Evolutionary conservation across 2,329 filamentous ascomycete species (phyloP).

Genomic region (Beauveria scarabaeidicola): DNA sequence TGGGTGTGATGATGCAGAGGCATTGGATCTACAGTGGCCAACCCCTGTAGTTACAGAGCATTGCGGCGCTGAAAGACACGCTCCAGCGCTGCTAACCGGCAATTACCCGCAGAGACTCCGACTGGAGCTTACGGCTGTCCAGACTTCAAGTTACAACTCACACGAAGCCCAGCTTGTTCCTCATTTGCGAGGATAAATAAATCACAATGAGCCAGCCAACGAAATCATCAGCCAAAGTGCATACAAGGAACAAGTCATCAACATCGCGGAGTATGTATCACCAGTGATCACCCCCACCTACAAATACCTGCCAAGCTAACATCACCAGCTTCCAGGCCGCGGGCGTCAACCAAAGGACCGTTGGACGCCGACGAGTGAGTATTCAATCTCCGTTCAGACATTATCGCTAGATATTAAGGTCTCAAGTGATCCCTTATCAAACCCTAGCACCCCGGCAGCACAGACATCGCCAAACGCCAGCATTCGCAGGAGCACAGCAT

Average conservation of each 20-base stretch:
- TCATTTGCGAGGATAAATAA: not conserved
- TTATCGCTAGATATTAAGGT: constrained; percentile 2
- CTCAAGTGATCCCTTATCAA: constrained; percentile 21
- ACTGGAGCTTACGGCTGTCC: not conserved
- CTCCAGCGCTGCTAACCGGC: not conserved
- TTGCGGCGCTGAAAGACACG: not conserved
- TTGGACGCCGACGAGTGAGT: constrained; percentile 68
- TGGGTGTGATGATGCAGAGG: not conserved
- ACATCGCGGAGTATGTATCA: constrained; percentile 25
- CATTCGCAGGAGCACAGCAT: constrained; percentile 7
- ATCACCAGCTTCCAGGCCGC: constrained; percentile 45
- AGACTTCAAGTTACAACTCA: not conserved
- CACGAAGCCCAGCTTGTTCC: not conserved
- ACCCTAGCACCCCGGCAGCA: constrained; percentile 16
- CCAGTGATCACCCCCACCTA: not conserved
- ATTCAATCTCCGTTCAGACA: not conserved
- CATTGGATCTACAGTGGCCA: not conserved
- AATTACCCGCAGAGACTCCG: not conserved
- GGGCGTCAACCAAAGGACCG: constrained; percentile 68
- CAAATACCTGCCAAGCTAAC: constrained; percentile 11
- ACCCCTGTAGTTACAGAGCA: not conserved
- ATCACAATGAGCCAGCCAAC: constrained; percentile 22
- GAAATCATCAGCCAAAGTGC: constrained; percentile 22
- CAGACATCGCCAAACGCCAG: constrained; percentile 12
- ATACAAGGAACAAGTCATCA: constrained; percentile 29